These are phyloP conservation scores for Hymenotorrendiella dingleyae DNA, from an alignment of 2,329 filamentous ascomycete species.

Conservation along the genomic window DNA sequence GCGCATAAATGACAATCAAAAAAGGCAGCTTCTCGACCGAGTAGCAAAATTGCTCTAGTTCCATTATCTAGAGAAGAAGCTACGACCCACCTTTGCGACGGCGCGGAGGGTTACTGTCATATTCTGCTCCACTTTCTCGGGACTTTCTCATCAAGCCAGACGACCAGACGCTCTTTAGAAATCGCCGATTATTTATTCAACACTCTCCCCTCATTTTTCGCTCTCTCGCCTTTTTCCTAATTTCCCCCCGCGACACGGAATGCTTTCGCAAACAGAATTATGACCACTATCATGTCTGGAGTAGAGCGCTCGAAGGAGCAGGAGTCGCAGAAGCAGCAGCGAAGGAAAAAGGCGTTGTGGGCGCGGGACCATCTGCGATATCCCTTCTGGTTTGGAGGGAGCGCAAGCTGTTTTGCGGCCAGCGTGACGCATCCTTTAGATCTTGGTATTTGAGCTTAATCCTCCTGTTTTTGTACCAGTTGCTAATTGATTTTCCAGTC, in stretches of 20 bases:
- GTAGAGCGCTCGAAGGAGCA: slow-evolving; percentile 7
- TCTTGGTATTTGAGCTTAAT: slow-evolving; percentile 58
- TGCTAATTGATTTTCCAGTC: slow-evolving; percentile 20
- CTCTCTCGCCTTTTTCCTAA: slow-evolving; percentile 6
- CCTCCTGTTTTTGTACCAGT: background rate
- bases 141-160: too few relatives aligned
- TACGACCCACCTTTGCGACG: too few relatives aligned
- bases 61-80: too few relatives aligned
- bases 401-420: slow-evolving; percentile 85
- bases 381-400: slow-evolving; percentile 95
- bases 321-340: slow-evolving; percentile 16
- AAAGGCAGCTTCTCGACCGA: too few relatives aligned
- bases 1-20: too few relatives aligned
- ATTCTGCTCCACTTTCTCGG: too few relatives aligned
- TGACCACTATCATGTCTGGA: slow-evolving; percentile 20
- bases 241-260: slow-evolving; percentile 19
- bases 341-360: slow-evolving; percentile 16
- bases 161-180: too few relatives aligned
- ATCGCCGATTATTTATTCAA: too few relatives aligned
- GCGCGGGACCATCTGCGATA: slow-evolving; percentile 41
- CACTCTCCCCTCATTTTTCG: background rate
- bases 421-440: slow-evolving; percentile 90
- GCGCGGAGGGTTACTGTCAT: too few relatives aligned
- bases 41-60: too few relatives aligned
- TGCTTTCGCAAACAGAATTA: slow-evolving; percentile 16